Base-by-base conservation (phyloP, 306 rosid species). In the Benincasa hispida region DNA sequence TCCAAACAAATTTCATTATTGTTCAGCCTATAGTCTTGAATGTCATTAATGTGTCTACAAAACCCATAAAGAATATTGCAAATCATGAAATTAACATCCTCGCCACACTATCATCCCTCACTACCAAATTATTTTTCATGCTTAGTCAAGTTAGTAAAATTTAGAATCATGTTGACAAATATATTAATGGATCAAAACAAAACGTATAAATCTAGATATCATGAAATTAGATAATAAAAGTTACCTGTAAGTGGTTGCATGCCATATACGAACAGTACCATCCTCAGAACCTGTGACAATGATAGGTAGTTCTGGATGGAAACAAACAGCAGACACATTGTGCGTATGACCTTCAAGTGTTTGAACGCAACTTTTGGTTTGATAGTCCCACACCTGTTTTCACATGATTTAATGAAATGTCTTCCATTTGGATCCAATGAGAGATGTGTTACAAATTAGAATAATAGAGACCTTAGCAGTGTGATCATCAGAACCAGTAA, bases 331-430 rank as follows among this genome's bases (percentile, higher is more conserved):
- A 82, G 99, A 94, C 21, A 94, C 92, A 87, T 94, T 94, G 86
- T 92, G 96, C n/a, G 99, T 92, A 85, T 94, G 99, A 72, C 99
- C 97, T n/a, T 94, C 99, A 67, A 94, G 92, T 66, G 97, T 94
- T 84, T 94, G 99, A 84, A 94, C 99, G 83, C 99, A 94, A 80
- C 93, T 94, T 87, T 87, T 94, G 82, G 99, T 90, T 84, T 94
- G 99, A 88, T 94, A 94, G 82, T 94, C 99, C 99, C 99, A 94
- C 65, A 94, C 99, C 99, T 94, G 84, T 77, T 87, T 70, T 79
- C 82, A 90, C 19, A 72, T 76, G 72, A 50, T 24, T 57, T 41
- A 78, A 50, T 61, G 25, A 78, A 54, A 32, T 17, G 13, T 77
- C 11, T 32, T 50, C 25, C 18, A 66, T 78, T 59, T 50, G 60